phyloP scores from a whole-genome alignment of 371 early-diverging fungal species.

The Saksenaea oblongispora region DNA sequence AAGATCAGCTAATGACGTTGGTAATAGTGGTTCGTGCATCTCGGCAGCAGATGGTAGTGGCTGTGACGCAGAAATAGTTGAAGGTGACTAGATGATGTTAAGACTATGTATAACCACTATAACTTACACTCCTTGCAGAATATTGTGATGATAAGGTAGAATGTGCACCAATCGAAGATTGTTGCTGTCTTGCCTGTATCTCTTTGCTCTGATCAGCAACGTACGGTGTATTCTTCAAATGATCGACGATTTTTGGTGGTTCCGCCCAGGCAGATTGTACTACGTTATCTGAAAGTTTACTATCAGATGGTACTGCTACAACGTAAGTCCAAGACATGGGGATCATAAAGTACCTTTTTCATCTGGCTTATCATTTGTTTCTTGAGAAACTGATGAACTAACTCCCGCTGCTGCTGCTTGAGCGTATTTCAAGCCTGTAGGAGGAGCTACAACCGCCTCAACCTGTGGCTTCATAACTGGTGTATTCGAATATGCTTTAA shows the following conservation, averaged over 20 bases:
- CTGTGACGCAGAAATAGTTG: constrained; percentile 1
- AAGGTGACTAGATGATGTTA: background rate
- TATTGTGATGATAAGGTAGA: constrained; percentile 23
- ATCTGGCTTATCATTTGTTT: constrained; percentile 5
- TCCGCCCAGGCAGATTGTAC: constrained; percentile 29
- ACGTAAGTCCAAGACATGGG: background rate
- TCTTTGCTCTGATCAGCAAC: constrained; percentile 8
- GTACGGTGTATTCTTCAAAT: constrained; percentile 12
- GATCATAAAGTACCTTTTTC: constrained; percentile 10
- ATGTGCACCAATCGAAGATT: constrained; percentile 18
- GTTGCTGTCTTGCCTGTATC: constrained; percentile 11
- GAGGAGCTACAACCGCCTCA: background rate
- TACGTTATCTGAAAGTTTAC: background rate
- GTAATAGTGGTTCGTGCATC: constrained; percentile 60
- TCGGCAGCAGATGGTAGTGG: constrained; percentile 12
- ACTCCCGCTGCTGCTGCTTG: constrained; percentile 35
- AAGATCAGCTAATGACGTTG: constrained; percentile 77
- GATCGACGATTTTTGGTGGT: constrained; percentile 32
- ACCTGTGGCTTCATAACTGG: background rate
- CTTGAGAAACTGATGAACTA: constrained; percentile 4
- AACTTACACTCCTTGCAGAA: constrained; percentile 20
- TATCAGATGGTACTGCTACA: background rate
- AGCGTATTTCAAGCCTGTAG: constrained; percentile 29
- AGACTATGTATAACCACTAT: background rate
- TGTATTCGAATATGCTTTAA: constrained; percentile 7